Base-by-base conservation (phyloP, 179 eudicot genomes). In the Pouteria campechiana region DNA sequence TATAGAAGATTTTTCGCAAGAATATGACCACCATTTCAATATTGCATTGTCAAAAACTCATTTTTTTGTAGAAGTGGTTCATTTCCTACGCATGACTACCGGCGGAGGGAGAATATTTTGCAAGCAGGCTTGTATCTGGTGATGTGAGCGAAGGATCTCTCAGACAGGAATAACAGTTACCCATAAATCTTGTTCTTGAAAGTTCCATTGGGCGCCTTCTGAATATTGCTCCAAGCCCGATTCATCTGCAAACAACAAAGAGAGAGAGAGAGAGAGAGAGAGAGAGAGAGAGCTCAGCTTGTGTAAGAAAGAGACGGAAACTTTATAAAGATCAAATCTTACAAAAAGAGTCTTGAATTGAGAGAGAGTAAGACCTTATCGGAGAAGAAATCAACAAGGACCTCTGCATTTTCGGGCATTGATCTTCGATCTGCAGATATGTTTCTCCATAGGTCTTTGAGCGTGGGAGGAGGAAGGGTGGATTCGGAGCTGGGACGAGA, bases 101-200 rank as follows among this genome's bases (percentile, higher is more conserved):
- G n/a, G n/a, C n/a, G n/a, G n/a, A n/a, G n/a, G n/a, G n/a, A n/a
- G n/a, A n/a, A n/a, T n/a, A n/a, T n/a, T n/a, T n/a, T n/a, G n/a
- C n/a, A n/a, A n/a, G n/a, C n/a, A n/a, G n/a, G n/a, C n/a, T n/a
- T n/a, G n/a, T n/a, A n/a, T n/a, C n/a, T n/a, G n/a, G n/a, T n/a
- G n/a, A n/a, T n/a, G n/a, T n/a, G n/a, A n/a, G n/a, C n/a, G n/a
- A n/a, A n/a, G n/a, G n/a, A n/a, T n/a, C n/a, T n/a, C n/a, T n/a
- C n/a, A n/a, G n/a, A n/a, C n/a, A n/a, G n/a, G n/a, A n/a, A n/a
- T 44, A 61, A 51, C 57, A 4, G 34, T 52, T 71, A 79, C 99
- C 96, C 93, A 66, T 92, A 60, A 71, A 92, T 68, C 77, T 83
- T 92, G 66, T 60, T 79, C 64, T 87, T 92, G 10, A 92, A 37